Evolutionary conservation across 2,329 filamentous ascomycete species (phyloP), one percentile per base, ranked within the genome.

Genomic region (Mycosphaerella sp.): DNA sequence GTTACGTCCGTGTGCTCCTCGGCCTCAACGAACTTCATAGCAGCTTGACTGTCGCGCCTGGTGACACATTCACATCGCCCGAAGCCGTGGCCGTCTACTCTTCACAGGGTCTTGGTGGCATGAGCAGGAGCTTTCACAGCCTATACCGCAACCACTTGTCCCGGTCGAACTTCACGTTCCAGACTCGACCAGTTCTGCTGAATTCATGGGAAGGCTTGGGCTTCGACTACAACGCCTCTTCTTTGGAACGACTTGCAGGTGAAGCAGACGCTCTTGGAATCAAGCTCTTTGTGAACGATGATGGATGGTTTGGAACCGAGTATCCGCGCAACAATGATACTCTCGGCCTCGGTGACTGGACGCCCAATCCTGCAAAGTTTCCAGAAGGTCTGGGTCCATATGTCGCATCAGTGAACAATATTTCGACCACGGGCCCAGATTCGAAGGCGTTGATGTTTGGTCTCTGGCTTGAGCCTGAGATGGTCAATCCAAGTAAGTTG

Each of bases 391-490:
- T 85, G 0, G 64, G 65, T 0, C 68, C 76, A 0, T 73, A 82
- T 1, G 75, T 82, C 1, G 65, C 73, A 0, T 70, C 73, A 4
- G 71, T 84, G 30, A 79, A 73, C 4, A 67, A 71, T 6, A 71
- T 81, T 5, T 40, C 41, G 41, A 70, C 72, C 1, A 66, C 70
- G 4, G 69, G 82, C 2, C 69, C 72, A 2, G 73, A 75, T 0
- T 65, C 71, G 2, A 68, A 70, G 0, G 71, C 75, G 1, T 64
- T 85, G 41, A 71, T 75, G 10, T 85, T 85, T 56, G 82, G 82
- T 13, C 72, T 85, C 3, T 85, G 82, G 82, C 73, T 85, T 2
- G 82, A 85, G 62, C 81, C 81, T 0, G 82, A 85, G 59, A 85
- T 85, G 82, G 76, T 84, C 44, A 83, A 80, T 50, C 77, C 78